Conservation (phyloP, 225 moss, liverwort and hornwort genomes). For the Neckera pumila region DNA sequence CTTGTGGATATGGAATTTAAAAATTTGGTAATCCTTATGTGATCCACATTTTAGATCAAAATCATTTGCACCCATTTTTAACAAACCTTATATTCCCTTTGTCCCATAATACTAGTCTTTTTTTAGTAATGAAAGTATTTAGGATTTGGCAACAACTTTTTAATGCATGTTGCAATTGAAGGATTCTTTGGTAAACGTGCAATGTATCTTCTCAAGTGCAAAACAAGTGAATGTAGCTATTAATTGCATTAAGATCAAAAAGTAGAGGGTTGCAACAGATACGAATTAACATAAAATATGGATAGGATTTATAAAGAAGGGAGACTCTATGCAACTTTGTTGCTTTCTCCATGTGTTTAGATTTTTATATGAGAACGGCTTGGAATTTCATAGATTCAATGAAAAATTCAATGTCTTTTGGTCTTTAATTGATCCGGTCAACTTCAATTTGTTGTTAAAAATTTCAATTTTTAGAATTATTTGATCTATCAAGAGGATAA, state of each 20-base stretch:
- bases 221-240: too few species aligned
- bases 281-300: background rate
- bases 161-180: too few species aligned
- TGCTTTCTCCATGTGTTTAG: background rate
- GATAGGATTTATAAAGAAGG: background rate
- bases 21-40: background rate
- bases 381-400: background rate
- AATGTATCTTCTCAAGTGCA: too few species aligned
- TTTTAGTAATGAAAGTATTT: too few species aligned
- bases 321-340: background rate
- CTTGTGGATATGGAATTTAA: background rate
- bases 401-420: background rate
- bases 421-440: background rate
- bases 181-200: too few species aligned
- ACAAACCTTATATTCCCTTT: too few species aligned
- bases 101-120: too few species aligned
- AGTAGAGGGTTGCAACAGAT: background rate
- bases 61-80: too few species aligned
- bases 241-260: background rate
- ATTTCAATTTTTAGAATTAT: too few species aligned
- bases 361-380: background rate
- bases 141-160: too few species aligned
- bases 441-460: background rate
- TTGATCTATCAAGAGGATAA: too few species aligned
- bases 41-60: background rate